These are phyloP conservation scores for Hsuehochloa calcarea DNA, from an alignment of 176 grass and related monocot species.

Conservation along the genomic window DNA sequence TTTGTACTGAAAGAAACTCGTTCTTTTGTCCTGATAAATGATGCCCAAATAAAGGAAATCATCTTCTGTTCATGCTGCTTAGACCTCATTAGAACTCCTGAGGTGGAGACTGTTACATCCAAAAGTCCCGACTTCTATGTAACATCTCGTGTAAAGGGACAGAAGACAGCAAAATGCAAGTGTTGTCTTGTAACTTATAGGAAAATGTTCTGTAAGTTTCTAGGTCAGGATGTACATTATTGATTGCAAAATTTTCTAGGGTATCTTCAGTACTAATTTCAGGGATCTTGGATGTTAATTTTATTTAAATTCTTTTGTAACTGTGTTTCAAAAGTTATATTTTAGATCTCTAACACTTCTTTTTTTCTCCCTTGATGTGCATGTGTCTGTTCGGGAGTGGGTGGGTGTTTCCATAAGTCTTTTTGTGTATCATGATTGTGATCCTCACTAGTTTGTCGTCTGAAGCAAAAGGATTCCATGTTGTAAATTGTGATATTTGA, in stretches of 20 bases:
- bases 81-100: slow-evolving; percentile 39
- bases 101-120: slow-evolving; percentile 54
- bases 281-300: slow-evolving; percentile 50
- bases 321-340: slow-evolving; percentile 52
- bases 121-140: slow-evolving; percentile 54
- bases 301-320: slow-evolving; percentile 70
- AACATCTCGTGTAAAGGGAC: slow-evolving; percentile 53
- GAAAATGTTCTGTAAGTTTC: slow-evolving; percentile 68
- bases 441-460: not conserved
- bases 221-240: slow-evolving; percentile 68
- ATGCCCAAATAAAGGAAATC: slow-evolving; percentile 44
- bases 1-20: slow-evolving; percentile 34
- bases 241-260: slow-evolving; percentile 69
- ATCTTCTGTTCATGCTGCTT: slow-evolving; percentile 47
- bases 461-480: not conserved
- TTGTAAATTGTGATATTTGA: not conserved
- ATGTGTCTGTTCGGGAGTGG: not conserved
- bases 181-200: slow-evolving; percentile 70
- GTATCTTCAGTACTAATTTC: slow-evolving; percentile 65
- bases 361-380: not conserved
- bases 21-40: slow-evolving; percentile 52
- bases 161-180: slow-evolving; percentile 49
- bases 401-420: not conserved
- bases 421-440: slow-evolving; percentile 4
- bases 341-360: slow-evolving; percentile 40